Conservation (phyloP, 257 asterid species). For the Nicotiana obtusifolia region DNA sequence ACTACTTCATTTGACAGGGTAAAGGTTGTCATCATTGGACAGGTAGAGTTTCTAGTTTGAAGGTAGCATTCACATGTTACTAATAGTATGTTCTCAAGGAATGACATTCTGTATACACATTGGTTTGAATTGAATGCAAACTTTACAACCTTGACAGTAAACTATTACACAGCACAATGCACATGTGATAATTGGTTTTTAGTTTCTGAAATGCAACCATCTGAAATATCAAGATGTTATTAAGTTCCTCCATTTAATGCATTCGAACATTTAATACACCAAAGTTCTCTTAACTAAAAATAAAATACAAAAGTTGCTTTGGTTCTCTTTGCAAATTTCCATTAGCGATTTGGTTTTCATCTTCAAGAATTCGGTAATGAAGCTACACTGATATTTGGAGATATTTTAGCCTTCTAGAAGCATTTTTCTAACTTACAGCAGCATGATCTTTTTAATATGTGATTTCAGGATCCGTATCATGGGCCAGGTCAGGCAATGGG, state of each 20-base stretch:
- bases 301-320: neutral
- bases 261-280: neutral
- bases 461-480: constrained; percentile 84
- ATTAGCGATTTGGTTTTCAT: neutral
- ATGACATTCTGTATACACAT: neutral
- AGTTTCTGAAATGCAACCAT: neutral
- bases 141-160: neutral
- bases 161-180: neutral
- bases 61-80: neutral
- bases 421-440: neutral
- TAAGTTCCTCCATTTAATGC: neutral
- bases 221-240: neutral
- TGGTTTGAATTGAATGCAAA: neutral
- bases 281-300: neutral
- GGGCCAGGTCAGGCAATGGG: constrained; percentile 99
- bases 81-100: neutral
- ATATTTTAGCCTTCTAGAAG: neutral
- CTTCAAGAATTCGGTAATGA: neutral
- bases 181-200: neutral
- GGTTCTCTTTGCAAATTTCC: neutral
- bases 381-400: neutral
- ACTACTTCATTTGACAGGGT: constrained; percentile 70
- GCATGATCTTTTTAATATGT: neutral
- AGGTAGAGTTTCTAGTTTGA: constrained; percentile 36
- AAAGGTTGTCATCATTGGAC: constrained; percentile 91